These are phyloP conservation scores for Oehlia diaphana DNA, from an alignment of 192 early-diverging fungal genomes.

Conservation along the genomic window DNA sequence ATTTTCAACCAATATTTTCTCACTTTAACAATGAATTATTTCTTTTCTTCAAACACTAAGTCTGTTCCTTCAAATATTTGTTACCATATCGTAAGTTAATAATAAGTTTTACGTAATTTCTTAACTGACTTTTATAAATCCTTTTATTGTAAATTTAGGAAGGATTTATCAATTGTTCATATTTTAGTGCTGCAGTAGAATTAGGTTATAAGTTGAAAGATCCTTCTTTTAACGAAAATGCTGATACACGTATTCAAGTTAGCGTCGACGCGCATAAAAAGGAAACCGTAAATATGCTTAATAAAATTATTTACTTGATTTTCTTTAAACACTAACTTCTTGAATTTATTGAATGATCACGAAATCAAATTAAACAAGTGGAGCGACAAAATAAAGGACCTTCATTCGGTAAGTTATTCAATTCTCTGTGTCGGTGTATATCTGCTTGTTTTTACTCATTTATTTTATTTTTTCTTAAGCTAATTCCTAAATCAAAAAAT, in stretches of 20 bases:
- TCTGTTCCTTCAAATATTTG: neutral
- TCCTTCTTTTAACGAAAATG: slow-evolving; percentile 16
- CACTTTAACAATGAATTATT: neutral
- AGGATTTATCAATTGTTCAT: slow-evolving; percentile 44
- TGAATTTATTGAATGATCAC: neutral
- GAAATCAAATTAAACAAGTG: neutral
- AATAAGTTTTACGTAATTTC: no score
- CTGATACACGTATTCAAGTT: slow-evolving; percentile 34
- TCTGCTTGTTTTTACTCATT: neutral
- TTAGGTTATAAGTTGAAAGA: slow-evolving; percentile 32
- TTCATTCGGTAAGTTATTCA: slow-evolving; percentile 15
- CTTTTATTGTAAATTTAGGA: slow-evolving; percentile 32
- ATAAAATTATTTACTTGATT: neutral
- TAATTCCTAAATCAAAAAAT: slow-evolving; percentile 23
- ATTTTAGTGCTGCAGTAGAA: slow-evolving; percentile 42
- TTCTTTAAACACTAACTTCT: neutral
- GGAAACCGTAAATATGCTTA: slow-evolving; percentile 28
- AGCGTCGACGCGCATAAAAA: slow-evolving; percentile 32
- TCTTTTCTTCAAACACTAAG: neutral
- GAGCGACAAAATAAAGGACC: slow-evolving; percentile 1
- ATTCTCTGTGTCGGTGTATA: neutral
- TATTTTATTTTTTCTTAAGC: neutral
- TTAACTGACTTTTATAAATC: neutral
- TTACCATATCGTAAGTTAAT: slow-evolving; percentile 10
- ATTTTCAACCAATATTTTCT: neutral